Evolutionary conservation across 2,329 filamentous ascomycete species (phyloP), one percentile per base, ranked within the genome.

Genomic region (Rhinocladiella mackenziei): DNA sequence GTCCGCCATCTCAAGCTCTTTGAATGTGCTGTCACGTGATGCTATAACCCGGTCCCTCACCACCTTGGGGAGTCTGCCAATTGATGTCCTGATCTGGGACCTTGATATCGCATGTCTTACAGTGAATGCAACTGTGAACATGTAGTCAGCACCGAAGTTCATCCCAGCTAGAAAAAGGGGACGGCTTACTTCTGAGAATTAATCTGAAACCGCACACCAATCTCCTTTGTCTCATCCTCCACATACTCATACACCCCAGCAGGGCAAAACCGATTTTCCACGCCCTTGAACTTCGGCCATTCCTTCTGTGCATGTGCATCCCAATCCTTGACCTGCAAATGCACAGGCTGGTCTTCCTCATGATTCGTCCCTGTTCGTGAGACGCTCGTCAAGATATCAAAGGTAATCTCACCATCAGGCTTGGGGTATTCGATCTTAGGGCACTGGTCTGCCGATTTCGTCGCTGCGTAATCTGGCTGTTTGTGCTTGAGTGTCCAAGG

Each of bases 91-190:
- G 92, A 51, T 83, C 80, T 5, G 92, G 92, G 11, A 88, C 91
- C 72, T 98, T 98, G 72, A 98, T 98, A 67, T 98, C 92, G 65
- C 92, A 98, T 10, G 92, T 98, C 77, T 98, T 98, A 77, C 92
- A 98, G 70, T 98, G 92, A 55, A 98, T 94, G 65, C 92, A 98
- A 70, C 89, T 95, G 60, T 37, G 15, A 4, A 7, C 32, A 4
- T 10, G 4, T 14, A 13, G 49, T 45, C 14, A 53, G 53, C 17
- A 8, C 22, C 23, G 35, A 15, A 22, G 11, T 20, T 15, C 10
- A 29, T 14, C 17, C 19, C 32, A 8, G 14, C 8, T 13, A 25
- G 14, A n/a, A 3, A 3, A 41, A 33, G 13, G 23, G 18, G 33
- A 28, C 17, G 29, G 81, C 87, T 80, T 75, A 94, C 88, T 96